Evolutionary conservation across 345 rosid genomes (phyloP), one percentile per base, ranked within the genome.

Genomic region (Anastatica hierochuntica): DNA sequence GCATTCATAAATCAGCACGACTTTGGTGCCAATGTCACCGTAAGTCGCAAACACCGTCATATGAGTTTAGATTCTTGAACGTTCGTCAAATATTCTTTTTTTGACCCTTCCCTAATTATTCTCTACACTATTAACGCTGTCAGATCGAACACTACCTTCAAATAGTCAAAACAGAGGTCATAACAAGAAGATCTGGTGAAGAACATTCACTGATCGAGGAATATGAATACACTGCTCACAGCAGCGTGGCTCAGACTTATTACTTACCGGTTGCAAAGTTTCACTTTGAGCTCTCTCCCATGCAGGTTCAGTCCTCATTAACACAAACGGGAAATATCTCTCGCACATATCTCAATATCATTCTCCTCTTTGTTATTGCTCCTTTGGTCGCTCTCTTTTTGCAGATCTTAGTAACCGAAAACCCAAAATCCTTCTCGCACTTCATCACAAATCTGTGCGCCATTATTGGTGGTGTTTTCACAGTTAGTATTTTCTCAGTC

Each of bases 131-230:
- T n/a, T n/a, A n/a, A n/a, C n/a, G n/a, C n/a, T n/a, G n/a, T 16
- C 97, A 94, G 99, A 83, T 85, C 42, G 97, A 94, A 68, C 95
- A 94, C 66, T 94, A 88, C 68, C 85, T 94, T 43, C 99, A 88
- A 73, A 26, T 82, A 47, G 92, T 94, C 39, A 94, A 94, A 74
- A 81, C 95, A 5, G 97, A 94, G 77, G 97, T 88, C 35, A 43
- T 79, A 33, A 76, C 77, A 11, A 66, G 68, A 67, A 72, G 74
- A 60, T 49, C 31, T 30, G 75, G 70, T 4, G 44, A 38, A 27
- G 80, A 74, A 13, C 73, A 72, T 31, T 63, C 75, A 47, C 43
- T 88, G 60, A 40, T 85, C 0, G 85, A 83, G 63, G 94, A 88
- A 71, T 80, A 88, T 1, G 97, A 88, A 71, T 94, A 85, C 73